Percentiles rank a stretch among this genome's conserved stretches.
These are phyloP conservation scores for Avena sativa DNA, from an alignment of 176 grass and related monocot species.

Conservation along the genomic window DNA sequence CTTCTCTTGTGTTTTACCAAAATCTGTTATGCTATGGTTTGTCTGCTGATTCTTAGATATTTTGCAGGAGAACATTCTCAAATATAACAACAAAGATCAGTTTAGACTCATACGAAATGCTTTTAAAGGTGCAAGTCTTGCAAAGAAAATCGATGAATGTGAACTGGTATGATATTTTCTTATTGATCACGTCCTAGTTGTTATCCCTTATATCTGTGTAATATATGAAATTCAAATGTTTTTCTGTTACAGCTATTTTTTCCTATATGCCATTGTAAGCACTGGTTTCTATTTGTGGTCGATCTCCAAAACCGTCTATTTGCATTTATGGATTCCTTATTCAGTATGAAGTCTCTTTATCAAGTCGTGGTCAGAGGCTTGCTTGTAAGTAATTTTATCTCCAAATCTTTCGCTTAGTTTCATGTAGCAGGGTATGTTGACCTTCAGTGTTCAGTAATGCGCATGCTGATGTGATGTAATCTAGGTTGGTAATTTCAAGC, in stretches of 20 bases:
- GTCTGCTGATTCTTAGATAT: neutral
- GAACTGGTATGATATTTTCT: neutral
- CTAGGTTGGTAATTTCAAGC: constrained; percentile 26
- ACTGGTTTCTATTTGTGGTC: constrained; percentile 30
- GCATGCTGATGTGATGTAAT: neutral
- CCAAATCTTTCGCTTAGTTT: neutral
- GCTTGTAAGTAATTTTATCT: constrained; percentile 25
- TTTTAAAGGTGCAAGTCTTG: constrained; percentile 14
- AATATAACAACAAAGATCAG: constrained; percentile 22
- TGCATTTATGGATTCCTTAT: constrained; percentile 30
- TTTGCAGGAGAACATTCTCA: constrained; percentile 27
- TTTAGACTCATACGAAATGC: constrained; percentile 24
- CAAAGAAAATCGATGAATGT: constrained; percentile 14
- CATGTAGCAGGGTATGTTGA: neutral
- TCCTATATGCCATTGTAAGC: constrained; percentile 27
- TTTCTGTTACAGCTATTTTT: constrained; percentile 14
- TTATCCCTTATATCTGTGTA: neutral
- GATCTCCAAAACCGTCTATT: neutral
- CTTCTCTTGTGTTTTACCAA: neutral
- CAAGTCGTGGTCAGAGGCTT: constrained; percentile 24
- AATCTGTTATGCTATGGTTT: neutral
- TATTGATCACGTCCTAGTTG: neutral
- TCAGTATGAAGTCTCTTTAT: constrained; percentile 3
- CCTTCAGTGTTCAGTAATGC: neutral
- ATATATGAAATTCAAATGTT: neutral